Evolutionary conservation across 305 asterid species (phyloP).

Genomic region (Withania somnifera): DNA sequence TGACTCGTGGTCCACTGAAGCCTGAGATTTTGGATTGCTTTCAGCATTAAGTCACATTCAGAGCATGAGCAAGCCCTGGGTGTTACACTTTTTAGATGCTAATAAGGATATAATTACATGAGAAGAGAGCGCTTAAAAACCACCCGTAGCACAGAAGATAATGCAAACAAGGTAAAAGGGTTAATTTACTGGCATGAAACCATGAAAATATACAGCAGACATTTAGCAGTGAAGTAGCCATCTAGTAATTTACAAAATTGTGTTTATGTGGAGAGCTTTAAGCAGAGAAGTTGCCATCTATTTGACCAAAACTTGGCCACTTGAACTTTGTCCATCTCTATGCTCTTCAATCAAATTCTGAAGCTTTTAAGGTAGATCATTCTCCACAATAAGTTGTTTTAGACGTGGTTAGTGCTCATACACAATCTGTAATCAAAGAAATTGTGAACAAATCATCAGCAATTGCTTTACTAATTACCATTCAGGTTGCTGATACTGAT

Average conservation of each 20-base stretch:
- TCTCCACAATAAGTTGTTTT: conserved; percentile 95
- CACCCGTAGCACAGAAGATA: neutral
- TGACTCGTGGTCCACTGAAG: no score
- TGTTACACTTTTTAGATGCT: neutral
- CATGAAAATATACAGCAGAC: conserved; percentile 5
- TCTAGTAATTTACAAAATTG: conserved; percentile 51
- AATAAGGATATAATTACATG: neutral
- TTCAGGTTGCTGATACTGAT: neutral
- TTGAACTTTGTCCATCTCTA: conserved; percentile 92
- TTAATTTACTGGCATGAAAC: neutral
- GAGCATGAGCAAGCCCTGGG: no score
- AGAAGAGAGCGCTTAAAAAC: neutral
- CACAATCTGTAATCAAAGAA: conserved; percentile 53
- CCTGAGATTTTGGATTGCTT: no score
- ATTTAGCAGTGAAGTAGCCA: neutral
- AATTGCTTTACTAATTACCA: neutral
- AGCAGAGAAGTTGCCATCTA: conserved; percentile 99
- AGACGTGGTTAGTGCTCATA: conserved; percentile 98
- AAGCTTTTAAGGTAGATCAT: conserved; percentile 85
- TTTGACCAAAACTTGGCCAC: conserved; percentile 96
- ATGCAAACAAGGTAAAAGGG: neutral
- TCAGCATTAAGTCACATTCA: no score
- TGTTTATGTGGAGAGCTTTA: conserved; percentile 93
- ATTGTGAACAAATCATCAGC: neutral
- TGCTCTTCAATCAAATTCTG: conserved; percentile 91